Base-by-base conservation (phyloP, 768 basidiomycete genomes). In the Russula dissimulans region DNA sequence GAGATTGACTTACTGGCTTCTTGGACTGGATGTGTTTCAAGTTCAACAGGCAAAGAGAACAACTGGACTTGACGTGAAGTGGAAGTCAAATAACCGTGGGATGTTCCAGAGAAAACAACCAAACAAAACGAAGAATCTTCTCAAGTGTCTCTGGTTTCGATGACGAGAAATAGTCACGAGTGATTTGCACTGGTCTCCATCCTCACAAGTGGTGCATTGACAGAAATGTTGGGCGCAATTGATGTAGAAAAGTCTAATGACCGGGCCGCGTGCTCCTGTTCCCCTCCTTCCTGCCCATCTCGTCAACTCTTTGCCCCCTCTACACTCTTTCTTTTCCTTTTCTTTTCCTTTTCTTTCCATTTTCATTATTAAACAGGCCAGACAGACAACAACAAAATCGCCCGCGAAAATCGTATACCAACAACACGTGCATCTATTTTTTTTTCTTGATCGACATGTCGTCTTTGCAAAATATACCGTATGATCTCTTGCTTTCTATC, bases 401-500 rank as follows among this genome's bases (percentile, higher is more conserved):
- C 8, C 32, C 12, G 15, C 11, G 11, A 31, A 32, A 6, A 8
- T 38, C 46, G n/a, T 11, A 39, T 46, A 44, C 31, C 55, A 32
- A 56, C 22, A 26, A 39, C 29, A 38, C 49, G 36, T 54, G 4
- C 22, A 17, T 14, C 36, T 44, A 11, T 8, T 34, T 41, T 51
- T 50, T 41, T 18, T 36, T 14, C 17, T 26, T 26, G 22, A 18
- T 22, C 9, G 10, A 17, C 31, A 62, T 62, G 61, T 26, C 61
- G 17, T 71, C 72, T 12, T 68, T 79, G 53, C 69, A 71, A 61
- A 75, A 73, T 5, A 74, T 89, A 18, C 86, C 86, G 0, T 87
- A 87, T 70, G 87, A 89, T 73, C 74, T 88, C 18, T 69, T 89
- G 46, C 77, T 88, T 57, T 84, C 85, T 73, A 80, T 89, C 69